Percentiles rank a stretch among this genome's conserved stretches.
phyloP scores from a whole-genome alignment of 257 asterid species.

The Solanum pennellii region DNA sequence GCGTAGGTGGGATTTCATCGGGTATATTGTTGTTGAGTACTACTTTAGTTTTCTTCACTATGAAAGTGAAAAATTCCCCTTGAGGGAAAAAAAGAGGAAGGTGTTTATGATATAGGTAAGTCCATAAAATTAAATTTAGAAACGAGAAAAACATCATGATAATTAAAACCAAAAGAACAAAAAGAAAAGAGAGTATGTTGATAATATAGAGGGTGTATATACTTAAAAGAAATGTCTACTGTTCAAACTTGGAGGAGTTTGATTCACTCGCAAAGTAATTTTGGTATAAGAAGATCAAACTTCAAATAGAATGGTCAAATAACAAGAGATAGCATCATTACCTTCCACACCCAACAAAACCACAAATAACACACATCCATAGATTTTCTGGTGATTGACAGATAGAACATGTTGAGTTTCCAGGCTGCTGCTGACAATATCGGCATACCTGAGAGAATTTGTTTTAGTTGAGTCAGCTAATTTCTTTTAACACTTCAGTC shows the following conservation, averaged over 20 bases:
- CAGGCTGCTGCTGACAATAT: slow-evolving; percentile 98
- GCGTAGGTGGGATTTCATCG: neutral
- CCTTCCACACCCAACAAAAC: slow-evolving; percentile 96
- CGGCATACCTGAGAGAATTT: slow-evolving; percentile 71
- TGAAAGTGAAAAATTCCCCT: neutral
- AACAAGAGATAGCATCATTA: slow-evolving; percentile 13
- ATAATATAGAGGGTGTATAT: neutral
- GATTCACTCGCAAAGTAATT: neutral
- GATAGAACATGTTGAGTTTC: slow-evolving; percentile 68
- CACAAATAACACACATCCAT: slow-evolving; percentile 97
- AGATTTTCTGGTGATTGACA: slow-evolving; percentile 89
- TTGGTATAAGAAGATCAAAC: neutral
- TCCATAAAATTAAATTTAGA: neutral
- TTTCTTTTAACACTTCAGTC: neutral
- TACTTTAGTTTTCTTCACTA: neutral
- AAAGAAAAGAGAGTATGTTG: neutral
- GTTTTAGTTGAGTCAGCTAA: slow-evolving; percentile 6
- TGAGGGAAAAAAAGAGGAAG: neutral
- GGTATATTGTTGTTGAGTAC: neutral
- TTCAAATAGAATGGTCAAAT: neutral
- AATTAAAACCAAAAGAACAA: neutral
- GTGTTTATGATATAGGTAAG: neutral
- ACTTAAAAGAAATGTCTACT: neutral
- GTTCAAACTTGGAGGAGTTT: neutral
- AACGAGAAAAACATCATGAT: neutral